phyloP scores from a whole-genome alignment of 257 asterid genomes.

The Henckelia pumila region DNA sequence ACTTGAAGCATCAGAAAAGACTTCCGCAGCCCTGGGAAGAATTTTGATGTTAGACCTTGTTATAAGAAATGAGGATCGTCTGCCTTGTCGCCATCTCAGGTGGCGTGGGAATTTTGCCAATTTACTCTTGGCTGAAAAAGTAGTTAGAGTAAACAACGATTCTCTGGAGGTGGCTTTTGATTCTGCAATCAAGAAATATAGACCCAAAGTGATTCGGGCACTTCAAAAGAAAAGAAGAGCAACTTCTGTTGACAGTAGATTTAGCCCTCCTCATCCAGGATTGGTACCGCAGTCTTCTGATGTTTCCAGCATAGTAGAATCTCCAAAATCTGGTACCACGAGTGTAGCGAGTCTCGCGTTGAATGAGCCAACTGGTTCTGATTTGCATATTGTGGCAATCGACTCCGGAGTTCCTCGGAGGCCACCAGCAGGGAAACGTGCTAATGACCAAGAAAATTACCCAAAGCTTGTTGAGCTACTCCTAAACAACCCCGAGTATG shows the following conservation, averaged over 20 bases:
- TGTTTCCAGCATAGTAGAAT: conserved; percentile 67
- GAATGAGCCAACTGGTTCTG: conserved; percentile 39
- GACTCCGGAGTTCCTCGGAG: conserved; percentile 98
- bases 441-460: conserved; percentile 82
- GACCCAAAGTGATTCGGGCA: conserved; percentile 83
- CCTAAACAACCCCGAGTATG: conserved; percentile 75
- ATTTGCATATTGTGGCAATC: conserved; percentile 78
- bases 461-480: conserved; percentile 95
- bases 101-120: conserved; percentile 97
- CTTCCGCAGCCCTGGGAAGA: conserved; percentile 89
- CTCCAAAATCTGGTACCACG: conserved; percentile 67
- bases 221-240: conserved; percentile 95
- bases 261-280: conserved; percentile 52
- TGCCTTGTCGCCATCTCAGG: conserved; percentile 93
- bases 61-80: conserved; percentile 95
- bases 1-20: conserved; percentile 76
- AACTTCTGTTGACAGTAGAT: conserved; percentile 67
- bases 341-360: conserved; percentile 53
- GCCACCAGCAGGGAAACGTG: conserved; percentile 99
- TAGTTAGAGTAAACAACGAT: conserved; percentile 52
- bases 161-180: conserved; percentile 78
- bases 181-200: conserved; percentile 78
- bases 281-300: conserved; percentile 70
- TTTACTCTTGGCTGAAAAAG: conserved; percentile 74
- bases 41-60: conserved; percentile 92